phyloP scores from a whole-genome alignment of 495 filamentous ascomycete genomes.

The Parathielavia appendiculata region DNA sequence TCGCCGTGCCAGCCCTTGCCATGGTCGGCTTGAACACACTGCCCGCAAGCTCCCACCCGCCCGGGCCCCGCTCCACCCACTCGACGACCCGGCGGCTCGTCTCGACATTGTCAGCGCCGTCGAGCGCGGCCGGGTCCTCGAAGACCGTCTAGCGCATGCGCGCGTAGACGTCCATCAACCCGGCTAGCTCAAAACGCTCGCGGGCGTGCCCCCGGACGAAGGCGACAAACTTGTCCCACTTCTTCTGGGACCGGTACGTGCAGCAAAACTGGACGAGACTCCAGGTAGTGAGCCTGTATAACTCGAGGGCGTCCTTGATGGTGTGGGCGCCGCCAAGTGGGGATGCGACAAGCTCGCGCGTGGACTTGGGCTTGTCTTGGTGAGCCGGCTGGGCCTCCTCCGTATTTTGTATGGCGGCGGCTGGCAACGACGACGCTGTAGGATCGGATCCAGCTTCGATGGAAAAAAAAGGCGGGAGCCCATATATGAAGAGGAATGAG shows the following conservation, averaged over 20 bases:
- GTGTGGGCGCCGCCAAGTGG: background rate
- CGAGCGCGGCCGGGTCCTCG: background rate
- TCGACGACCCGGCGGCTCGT: background rate
- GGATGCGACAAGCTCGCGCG: background rate
- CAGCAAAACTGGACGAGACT: background rate
- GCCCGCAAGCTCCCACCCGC: background rate
- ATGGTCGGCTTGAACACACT: background rate
- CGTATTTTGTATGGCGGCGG: background rate
- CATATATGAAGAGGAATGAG: background rate
- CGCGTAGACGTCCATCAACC: background rate
- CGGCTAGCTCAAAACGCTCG: background rate
- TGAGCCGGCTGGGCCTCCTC: background rate
- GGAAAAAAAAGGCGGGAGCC: background rate
- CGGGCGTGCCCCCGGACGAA: background rate
- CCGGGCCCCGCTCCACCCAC: background rate
- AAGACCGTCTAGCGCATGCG: background rate
- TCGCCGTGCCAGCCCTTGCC: background rate
- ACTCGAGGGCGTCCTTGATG: background rate
- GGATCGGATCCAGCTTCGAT: background rate
- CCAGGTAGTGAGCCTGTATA: background rate
- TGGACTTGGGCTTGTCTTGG: background rate
- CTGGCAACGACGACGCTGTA: background rate
- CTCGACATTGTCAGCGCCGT: background rate
- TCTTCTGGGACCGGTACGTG: background rate
- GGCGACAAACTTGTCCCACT: constrained; percentile 1